Conservation (phyloP, 2,329 filamentous ascomycete species). For the Cladosporium cucumerinum region DNA sequence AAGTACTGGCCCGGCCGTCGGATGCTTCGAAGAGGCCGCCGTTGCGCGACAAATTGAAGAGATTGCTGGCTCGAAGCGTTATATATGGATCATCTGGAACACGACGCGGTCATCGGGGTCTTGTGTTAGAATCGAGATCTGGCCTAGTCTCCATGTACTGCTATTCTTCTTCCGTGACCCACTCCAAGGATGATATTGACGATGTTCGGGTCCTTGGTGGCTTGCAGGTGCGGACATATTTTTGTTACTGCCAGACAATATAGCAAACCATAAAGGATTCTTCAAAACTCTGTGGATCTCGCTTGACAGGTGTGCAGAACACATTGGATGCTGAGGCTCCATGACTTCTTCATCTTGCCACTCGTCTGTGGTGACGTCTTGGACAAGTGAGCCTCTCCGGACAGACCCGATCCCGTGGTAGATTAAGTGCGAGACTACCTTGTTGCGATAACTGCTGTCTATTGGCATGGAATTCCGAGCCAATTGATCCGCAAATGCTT, state of each 20-base stretch:
- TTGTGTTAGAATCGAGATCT: no score
- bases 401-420: not conserved
- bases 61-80: not conserved
- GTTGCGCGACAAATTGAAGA: not conserved
- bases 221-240: no score
- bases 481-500: not conserved
- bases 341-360: not conserved
- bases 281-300: not conserved
- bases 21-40: not conserved
- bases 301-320: not conserved
- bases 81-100: not conserved
- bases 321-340: not conserved
- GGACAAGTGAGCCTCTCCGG: not conserved
- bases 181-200: no score
- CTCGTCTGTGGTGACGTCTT: not conserved
- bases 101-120: no score
- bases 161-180: no score
- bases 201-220: no score
- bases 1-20: no score
- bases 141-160: no score
- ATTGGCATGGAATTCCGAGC: no score
- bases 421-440: not conserved
- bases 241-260: no score
- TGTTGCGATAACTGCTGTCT: no score
- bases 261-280: not conserved